Evolutionary conservation across 1,284 basidiomycete species (phyloP).

Genomic region (Cryptococcus deneoformans): DNA sequence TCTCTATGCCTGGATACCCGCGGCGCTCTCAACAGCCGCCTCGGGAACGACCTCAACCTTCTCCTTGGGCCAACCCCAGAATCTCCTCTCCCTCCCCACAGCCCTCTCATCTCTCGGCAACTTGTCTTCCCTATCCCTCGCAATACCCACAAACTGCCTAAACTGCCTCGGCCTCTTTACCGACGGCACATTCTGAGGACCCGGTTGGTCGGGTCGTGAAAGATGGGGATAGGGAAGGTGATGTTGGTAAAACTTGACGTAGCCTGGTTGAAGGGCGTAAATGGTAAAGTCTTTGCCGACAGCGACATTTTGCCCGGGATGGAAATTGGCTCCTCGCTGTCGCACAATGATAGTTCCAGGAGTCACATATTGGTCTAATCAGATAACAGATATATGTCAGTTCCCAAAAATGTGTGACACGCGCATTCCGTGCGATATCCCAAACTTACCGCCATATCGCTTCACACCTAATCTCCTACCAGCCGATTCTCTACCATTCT

Average conservation of each 20-base stretch:
- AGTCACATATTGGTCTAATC: slow-evolving; percentile 77
- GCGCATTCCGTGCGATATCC: background rate
- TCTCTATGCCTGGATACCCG: background rate
- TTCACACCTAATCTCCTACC: slow-evolving; percentile 90
- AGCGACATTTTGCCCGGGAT: slow-evolving; percentile 86
- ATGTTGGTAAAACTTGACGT: slow-evolving; percentile 77
- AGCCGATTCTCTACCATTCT: slow-evolving; percentile 85
- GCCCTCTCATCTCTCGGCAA: slow-evolving; percentile 73
- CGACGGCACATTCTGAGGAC: slow-evolving; percentile 4
- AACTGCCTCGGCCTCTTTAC: slow-evolving; percentile 44
- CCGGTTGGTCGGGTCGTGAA: slow-evolving; percentile 10
- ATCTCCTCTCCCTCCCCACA: slow-evolving; percentile 55
- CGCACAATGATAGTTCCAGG: slow-evolving; percentile 92
- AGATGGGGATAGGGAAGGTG: slow-evolving; percentile 43
- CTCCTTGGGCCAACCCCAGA: slow-evolving; percentile 46
- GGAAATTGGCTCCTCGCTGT: slow-evolving; percentile 84
- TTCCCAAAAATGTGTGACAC: too few species aligned
- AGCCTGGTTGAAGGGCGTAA: slow-evolving; percentile 82
- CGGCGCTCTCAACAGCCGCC: background rate
- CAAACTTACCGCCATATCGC: slow-evolving; percentile 77
- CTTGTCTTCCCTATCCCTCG: slow-evolving; percentile 70
- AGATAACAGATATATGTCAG: background rate
- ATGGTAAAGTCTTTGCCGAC: slow-evolving; percentile 91
- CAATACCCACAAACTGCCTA: slow-evolving; percentile 78
- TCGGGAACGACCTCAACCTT: background rate